A percentile compares a stretch with the other conserved stretches of the same genome.
Evolutionary conservation across 306 rosid species (phyloP).

Genomic region (Sesbania bispinosa): DNA sequence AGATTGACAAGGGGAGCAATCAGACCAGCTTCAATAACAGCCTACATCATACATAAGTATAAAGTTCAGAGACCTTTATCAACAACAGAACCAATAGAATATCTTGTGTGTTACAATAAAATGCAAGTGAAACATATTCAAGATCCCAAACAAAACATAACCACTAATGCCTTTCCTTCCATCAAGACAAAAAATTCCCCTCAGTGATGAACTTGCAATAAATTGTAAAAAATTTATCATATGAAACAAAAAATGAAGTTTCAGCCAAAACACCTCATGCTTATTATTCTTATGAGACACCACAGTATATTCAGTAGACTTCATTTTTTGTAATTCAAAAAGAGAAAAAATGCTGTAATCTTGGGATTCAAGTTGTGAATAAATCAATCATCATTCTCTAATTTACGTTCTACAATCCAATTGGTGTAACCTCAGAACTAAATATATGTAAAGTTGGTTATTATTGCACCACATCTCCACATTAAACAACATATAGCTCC

Average conservation of each 20-base stretch:
- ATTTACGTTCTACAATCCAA: background rate
- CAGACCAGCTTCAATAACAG: slow-evolving; percentile 76
- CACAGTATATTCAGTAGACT: background rate
- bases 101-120: background rate
- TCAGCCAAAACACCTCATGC: background rate
- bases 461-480: background rate
- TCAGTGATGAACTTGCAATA: background rate
- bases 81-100: background rate
- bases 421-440: background rate
- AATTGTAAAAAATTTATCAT: background rate
- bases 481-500: background rate
- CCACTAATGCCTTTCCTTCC: background rate
- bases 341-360: too few species aligned
- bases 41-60: slow-evolving; percentile 34
- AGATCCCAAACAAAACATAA: background rate
- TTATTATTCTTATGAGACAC: background rate
- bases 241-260: background rate
- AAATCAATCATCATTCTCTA: background rate
- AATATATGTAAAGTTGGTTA: background rate
- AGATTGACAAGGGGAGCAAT: slow-evolving; percentile 70
- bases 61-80: background rate
- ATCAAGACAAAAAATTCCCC: background rate
- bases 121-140: background rate
- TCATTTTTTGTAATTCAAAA: background rate
- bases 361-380: background rate